These are phyloP conservation scores for Rhizopus delemar DNA, from an alignment of 371 early-diverging fungal species.

Conservation along the genomic window DNA sequence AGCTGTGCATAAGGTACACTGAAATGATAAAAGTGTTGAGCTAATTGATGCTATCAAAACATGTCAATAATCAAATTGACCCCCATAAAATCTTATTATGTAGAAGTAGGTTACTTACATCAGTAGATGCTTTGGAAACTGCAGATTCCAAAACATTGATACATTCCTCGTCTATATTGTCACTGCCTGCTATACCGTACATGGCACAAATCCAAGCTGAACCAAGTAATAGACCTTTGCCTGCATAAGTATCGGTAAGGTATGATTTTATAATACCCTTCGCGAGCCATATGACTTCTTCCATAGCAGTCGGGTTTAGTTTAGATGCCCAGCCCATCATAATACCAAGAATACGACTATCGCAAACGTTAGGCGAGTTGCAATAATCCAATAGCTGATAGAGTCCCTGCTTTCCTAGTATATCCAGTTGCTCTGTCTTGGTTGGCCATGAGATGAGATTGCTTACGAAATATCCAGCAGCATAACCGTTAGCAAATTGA, in stretches of 20 bases:
- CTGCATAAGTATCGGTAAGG: conserved; percentile 16
- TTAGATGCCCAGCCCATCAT: conserved; percentile 47
- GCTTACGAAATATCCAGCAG: conserved; percentile 46
- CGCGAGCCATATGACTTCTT: conserved; percentile 29
- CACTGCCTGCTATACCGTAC: conserved; percentile 15
- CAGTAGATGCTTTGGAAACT: conserved; percentile 18
- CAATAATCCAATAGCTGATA: conserved; percentile 22
- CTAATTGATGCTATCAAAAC: conserved; percentile 7
- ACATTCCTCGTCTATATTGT: conserved; percentile 20
- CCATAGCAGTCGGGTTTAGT: conserved; percentile 27
- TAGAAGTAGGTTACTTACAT: conserved; percentile 19
- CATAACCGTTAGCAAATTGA: conserved; percentile 57
- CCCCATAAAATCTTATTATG: neutral
- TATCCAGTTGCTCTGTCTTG: conserved; percentile 38
- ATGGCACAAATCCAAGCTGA: conserved; percentile 38
- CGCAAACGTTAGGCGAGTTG: conserved; percentile 4
- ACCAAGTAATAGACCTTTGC: conserved; percentile 35
- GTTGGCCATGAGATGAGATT: conserved; percentile 52
- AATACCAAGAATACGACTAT: conserved; percentile 42
- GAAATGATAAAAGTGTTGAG: conserved; percentile 42
- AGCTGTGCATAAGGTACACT: conserved; percentile 29
- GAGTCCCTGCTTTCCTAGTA: conserved; percentile 20
- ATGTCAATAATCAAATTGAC: too few relatives aligned
- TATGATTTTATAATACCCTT: conserved; percentile 20
- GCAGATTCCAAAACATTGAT: conserved; percentile 24